Conservation (phyloP, 2,329 filamentous ascomycete species). For the Diplocarpon rosae region DNA sequence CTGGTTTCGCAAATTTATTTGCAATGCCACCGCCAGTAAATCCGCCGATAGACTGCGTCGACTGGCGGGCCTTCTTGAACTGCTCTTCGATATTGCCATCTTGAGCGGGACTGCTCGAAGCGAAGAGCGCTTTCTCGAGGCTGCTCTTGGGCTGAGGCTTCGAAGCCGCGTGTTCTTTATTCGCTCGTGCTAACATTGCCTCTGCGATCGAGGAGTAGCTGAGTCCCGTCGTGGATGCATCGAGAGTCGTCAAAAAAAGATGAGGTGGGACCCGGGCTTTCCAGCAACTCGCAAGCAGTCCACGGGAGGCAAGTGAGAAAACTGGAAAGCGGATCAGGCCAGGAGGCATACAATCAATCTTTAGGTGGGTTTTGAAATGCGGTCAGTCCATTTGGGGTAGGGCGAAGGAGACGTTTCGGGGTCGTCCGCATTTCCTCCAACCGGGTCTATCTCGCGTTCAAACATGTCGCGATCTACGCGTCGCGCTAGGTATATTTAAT, state of each 20-base stretch:
- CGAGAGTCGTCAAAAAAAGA: slow-evolving; percentile 8
- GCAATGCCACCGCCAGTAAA: slow-evolving; percentile 24
- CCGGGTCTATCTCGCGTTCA: slow-evolving; percentile 2
- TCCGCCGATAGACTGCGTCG: slow-evolving; percentile 27
- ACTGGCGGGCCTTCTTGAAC: slow-evolving; percentile 35
- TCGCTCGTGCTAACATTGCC: slow-evolving; percentile 27
- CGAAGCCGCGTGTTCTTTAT: slow-evolving; percentile 14
- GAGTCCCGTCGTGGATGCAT: slow-evolving; percentile 14
- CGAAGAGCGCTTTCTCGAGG: slow-evolving; percentile 40
- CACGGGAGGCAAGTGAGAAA: slow-evolving; percentile 19
- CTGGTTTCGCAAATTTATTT: slow-evolving; percentile 1
- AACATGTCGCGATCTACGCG: slow-evolving; percentile 1
- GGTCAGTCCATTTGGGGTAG: slow-evolving; percentile 9
- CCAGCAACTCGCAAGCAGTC: slow-evolving; percentile 22
- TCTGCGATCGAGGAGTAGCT: slow-evolving; percentile 25
- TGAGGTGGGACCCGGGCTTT: slow-evolving; percentile 14
- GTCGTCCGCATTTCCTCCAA: slow-evolving; percentile 2
- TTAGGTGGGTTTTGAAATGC: slow-evolving; percentile 8
- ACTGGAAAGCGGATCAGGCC: slow-evolving; percentile 18
- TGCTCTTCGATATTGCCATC: slow-evolving; percentile 39
- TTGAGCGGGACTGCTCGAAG: slow-evolving; percentile 42
- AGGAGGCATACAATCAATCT: slow-evolving; percentile 26
- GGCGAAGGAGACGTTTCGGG: not conserved
- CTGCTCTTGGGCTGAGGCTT: slow-evolving; percentile 17
- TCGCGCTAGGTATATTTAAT: slow-evolving; percentile 1